Percentiles rank a stretch among this genome's conserved stretches.
Conservation (phyloP, 2,329 filamentous ascomycete species). For the Emericellopsis cladophorae region DNA sequence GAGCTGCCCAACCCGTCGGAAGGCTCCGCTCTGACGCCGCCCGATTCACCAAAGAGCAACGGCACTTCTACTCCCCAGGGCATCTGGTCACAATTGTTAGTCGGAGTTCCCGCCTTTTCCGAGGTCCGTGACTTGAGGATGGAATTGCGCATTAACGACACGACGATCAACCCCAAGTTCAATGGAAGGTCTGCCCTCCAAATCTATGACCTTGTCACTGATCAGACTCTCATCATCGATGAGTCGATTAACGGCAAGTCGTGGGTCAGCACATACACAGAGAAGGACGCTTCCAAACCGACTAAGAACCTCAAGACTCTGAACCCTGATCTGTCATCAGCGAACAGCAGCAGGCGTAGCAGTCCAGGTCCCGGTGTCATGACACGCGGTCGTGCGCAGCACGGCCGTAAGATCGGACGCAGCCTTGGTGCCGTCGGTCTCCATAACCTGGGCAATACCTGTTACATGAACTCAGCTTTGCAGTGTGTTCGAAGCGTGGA, state of each 20-base stretch:
- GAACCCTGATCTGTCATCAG: constrained; percentile 13
- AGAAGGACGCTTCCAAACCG: constrained; percentile 5
- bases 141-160: constrained; percentile 34
- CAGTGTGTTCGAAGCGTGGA: constrained; percentile 91
- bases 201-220: constrained; percentile 53
- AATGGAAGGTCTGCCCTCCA: constrained; percentile 61
- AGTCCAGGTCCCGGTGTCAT: constrained; percentile 51
- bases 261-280: constrained; percentile 41
- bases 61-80: constrained; percentile 11
- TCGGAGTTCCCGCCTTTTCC: constrained; percentile 42
- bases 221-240: constrained; percentile 73
- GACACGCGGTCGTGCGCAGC: constrained; percentile 60
- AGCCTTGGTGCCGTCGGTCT: constrained; percentile 70
- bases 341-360: constrained; percentile 46
- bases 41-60: constrained; percentile 22
- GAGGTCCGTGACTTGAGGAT: constrained; percentile 13
- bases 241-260: constrained; percentile 51
- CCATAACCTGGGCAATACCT: constrained; percentile 88
- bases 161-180: constrained; percentile 61
- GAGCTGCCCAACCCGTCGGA: constrained; percentile 8
- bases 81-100: constrained; percentile 27
- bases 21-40: constrained; percentile 22
- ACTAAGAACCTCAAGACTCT: constrained; percentile 10
- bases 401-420: constrained; percentile 52
- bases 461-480: constrained; percentile 97